phyloP scores from a whole-genome alignment of 176 grass and related monocot genomes.

The Dendrocalamus sinicus region DNA sequence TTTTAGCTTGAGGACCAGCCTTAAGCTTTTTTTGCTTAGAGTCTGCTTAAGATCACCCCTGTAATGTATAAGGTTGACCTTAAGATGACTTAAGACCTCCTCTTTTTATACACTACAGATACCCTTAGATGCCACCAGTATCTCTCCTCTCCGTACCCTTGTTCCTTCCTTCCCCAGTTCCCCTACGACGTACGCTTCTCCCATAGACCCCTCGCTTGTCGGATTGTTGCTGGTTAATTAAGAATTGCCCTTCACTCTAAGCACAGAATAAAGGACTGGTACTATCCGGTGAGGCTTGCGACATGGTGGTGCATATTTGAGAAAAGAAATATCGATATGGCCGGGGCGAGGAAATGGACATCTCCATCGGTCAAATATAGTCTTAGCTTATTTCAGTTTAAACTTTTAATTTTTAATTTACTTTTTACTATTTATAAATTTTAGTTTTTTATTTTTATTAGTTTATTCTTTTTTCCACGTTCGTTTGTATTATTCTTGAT shows the following conservation, averaged over 20 bases:
- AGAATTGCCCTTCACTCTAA: constrained; percentile 10
- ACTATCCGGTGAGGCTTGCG: neutral
- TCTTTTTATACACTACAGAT: too few species aligned
- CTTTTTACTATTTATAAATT: too few species aligned
- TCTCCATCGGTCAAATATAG: constrained; percentile 24
- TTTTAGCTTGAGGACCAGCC: too few species aligned
- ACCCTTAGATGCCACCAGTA: constrained; percentile 19
- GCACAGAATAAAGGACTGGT: constrained; percentile 11
- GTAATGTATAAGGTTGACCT: too few species aligned
- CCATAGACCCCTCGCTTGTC: constrained; percentile 13
- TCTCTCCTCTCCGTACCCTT: constrained; percentile 7
- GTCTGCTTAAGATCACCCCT: too few species aligned
- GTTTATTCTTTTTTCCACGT: too few species aligned
- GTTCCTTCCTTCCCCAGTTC: constrained; percentile 3
- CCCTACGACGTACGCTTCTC: neutral
- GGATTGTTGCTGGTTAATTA: constrained; percentile 26
- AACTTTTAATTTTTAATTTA: too few species aligned
- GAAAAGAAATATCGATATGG: constrained; percentile 6
- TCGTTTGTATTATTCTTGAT: too few species aligned
- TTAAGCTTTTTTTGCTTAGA: too few species aligned
- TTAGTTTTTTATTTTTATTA: too few species aligned
- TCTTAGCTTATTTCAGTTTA: rapidly evolving
- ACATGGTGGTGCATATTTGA: constrained; percentile 13
- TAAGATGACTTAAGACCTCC: too few species aligned
- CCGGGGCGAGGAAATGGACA: constrained; percentile 11